These are phyloP conservation scores for Drechmeria coniospora DNA, from an alignment of 2,329 filamentous ascomycete species.

Conservation along the genomic window DNA sequence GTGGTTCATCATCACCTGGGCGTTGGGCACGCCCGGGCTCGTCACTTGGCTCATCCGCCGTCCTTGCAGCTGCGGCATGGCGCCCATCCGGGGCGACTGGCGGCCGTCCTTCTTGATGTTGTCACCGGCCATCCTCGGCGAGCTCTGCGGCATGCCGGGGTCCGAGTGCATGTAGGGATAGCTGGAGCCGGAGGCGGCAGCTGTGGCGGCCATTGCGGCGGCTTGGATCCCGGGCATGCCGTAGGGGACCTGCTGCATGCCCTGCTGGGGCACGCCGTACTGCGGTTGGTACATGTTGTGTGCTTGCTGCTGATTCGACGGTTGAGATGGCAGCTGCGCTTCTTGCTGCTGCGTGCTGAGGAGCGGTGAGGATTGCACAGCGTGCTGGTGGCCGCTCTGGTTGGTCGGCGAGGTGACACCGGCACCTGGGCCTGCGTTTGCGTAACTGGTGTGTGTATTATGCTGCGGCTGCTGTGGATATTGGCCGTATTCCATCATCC, in stretches of 20 bases:
- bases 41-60: slow-evolving; percentile 64
- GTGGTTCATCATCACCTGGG: slow-evolving; percentile 65
- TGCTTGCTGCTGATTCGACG: slow-evolving; percentile 18
- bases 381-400: slow-evolving; percentile 50
- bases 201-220: slow-evolving; percentile 82
- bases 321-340: slow-evolving; percentile 4
- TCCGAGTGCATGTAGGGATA: slow-evolving; percentile 63
- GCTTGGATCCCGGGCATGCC: slow-evolving; percentile 72
- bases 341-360: slow-evolving; percentile 58
- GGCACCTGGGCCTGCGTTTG: slow-evolving; percentile 37
- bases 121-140: slow-evolving; percentile 60
- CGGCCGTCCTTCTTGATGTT: slow-evolving; percentile 60
- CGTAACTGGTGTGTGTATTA: slow-evolving; percentile 50
- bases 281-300: slow-evolving; percentile 70
- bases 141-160: slow-evolving; percentile 51
- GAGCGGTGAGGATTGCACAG: slow-evolving; percentile 63
- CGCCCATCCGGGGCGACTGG: slow-evolving; percentile 62
- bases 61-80: slow-evolving; percentile 40
- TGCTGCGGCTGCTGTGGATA: slow-evolving; percentile 51
- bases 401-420: slow-evolving; percentile 61
- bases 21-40: slow-evolving; percentile 58
- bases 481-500: slow-evolving; percentile 62
- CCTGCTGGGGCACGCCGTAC: slow-evolving; percentile 57
- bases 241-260: slow-evolving; percentile 54
- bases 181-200: slow-evolving; percentile 71